Evolutionary conservation across 495 filamentous ascomycete genomes (phyloP).

Genomic region (Penicillium odoratum): DNA sequence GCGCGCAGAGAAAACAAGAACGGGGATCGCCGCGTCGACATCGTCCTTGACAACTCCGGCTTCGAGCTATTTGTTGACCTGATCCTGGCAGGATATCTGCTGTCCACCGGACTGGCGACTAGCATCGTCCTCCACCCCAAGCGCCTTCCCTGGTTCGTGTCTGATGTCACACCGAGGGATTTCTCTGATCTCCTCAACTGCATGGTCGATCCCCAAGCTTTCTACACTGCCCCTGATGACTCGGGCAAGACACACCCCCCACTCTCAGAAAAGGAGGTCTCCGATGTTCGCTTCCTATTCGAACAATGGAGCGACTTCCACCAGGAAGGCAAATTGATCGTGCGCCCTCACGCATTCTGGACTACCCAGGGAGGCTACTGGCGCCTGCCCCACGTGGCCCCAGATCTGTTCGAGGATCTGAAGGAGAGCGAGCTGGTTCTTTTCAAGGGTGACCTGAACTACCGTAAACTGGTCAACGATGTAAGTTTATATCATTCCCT

Average conservation of each 20-base stretch:
- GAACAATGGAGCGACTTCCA: slow-evolving; percentile 76
- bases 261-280: slow-evolving; percentile 65
- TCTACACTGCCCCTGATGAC: slow-evolving; percentile 76
- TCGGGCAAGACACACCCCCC: slow-evolving; percentile 54
- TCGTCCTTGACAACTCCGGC: slow-evolving; percentile 93
- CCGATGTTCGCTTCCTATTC: slow-evolving; percentile 74
- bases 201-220: slow-evolving; percentile 68
- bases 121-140: slow-evolving; percentile 90
- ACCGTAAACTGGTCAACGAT: slow-evolving; percentile 86
- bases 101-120: slow-evolving; percentile 79
- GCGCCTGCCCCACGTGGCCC: slow-evolving; percentile 69
- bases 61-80: slow-evolving; percentile 97
- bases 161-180: slow-evolving; percentile 84
- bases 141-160: slow-evolving; percentile 95
- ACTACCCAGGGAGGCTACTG: slow-evolving; percentile 82
- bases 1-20: slow-evolving; percentile 56
- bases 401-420: slow-evolving; percentile 74
- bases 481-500: slow-evolving; percentile 49
- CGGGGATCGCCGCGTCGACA: slow-evolving; percentile 72
- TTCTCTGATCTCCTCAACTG: slow-evolving; percentile 77
- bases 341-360: slow-evolving; percentile 88
- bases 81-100: slow-evolving; percentile 83
- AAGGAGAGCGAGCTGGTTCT: slow-evolving; percentile 84
- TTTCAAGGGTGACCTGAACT: slow-evolving; percentile 97
- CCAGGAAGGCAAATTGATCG: slow-evolving; percentile 73